These are phyloP conservation scores for Cucurbita argyrosperma DNA, from an alignment of 306 rosid genomes.

Conservation along the genomic window DNA sequence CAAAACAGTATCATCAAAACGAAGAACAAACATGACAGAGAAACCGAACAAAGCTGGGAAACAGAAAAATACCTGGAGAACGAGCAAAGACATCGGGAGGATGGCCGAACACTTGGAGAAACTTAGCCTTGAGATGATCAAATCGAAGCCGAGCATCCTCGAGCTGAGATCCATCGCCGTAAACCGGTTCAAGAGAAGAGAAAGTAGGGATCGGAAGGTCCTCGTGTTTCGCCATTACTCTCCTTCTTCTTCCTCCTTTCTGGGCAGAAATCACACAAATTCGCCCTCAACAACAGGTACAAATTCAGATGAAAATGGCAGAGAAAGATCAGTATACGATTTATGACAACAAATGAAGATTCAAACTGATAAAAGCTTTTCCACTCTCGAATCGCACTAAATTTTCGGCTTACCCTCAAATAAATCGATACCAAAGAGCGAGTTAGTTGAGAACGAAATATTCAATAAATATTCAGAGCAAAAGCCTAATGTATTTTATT, in stretches of 20 bases:
- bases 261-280: background rate
- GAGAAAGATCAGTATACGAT: background rate
- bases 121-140: slow-evolving; percentile 42
- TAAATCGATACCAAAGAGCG: background rate
- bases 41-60: background rate
- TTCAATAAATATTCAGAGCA: background rate
- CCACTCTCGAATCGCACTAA: background rate
- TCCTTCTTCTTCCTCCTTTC: background rate
- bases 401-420: background rate
- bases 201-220: slow-evolving; percentile 72
- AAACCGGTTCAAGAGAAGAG: slow-evolving; percentile 44
- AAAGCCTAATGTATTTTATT: background rate
- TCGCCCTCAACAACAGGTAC: background rate
- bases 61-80: slow-evolving; percentile 52
- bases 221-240: slow-evolving; percentile 54
- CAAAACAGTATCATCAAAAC: background rate
- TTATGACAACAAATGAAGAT: background rate
- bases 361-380: background rate
- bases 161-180: slow-evolving; percentile 54
- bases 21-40: background rate
- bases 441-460: background rate
- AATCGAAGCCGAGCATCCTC: slow-evolving; percentile 83
- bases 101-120: slow-evolving; percentile 35
- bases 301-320: background rate
- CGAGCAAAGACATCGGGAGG: slow-evolving; percentile 71